Conservation (phyloP, 306 rosid species). For the Quercus mongolica region DNA sequence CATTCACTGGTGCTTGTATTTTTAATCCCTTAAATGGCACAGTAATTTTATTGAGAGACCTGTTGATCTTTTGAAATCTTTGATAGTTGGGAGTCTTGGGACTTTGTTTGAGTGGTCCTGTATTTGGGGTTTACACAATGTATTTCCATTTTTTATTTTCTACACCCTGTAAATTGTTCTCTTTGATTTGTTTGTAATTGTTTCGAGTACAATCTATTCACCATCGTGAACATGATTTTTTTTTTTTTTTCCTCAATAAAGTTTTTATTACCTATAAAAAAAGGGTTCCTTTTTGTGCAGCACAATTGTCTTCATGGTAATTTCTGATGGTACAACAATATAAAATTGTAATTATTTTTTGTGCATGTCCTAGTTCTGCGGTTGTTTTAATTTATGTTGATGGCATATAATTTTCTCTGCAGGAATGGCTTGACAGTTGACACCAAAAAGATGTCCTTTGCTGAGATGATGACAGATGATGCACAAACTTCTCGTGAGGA, state of each 20-base stretch:
- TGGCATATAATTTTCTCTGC: slow-evolving; percentile 27
- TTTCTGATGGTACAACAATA: neutral
- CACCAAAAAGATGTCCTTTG: slow-evolving; percentile 62
- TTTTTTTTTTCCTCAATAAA: too few relatives aligned
- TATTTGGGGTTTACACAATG: too few relatives aligned
- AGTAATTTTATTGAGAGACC: neutral
- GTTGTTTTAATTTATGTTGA: neutral
- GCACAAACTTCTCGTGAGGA: slow-evolving; percentile 94
- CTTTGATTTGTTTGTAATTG: too few relatives aligned
- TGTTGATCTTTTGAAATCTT: too few relatives aligned
- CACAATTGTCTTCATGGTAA: neutral
- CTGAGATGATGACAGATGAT: slow-evolving; percentile 99
- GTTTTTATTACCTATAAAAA: too few relatives aligned
- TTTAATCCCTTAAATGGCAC: neutral
- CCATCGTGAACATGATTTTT: too few relatives aligned
- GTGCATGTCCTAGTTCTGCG: neutral
- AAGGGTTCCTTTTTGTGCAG: neutral
- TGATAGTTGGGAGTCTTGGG: too few relatives aligned
- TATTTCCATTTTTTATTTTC: too few relatives aligned
- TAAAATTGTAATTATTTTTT: neutral
- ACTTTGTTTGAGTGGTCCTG: too few relatives aligned
- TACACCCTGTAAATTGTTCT: too few relatives aligned
- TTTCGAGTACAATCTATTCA: too few relatives aligned
- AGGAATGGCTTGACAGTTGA: slow-evolving; percentile 95
- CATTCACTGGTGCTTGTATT: neutral